Percentiles rank a stretch among this genome's conserved stretches.
Conservation (phyloP, 345 rosid species). For the Syzygium aqueum region DNA sequence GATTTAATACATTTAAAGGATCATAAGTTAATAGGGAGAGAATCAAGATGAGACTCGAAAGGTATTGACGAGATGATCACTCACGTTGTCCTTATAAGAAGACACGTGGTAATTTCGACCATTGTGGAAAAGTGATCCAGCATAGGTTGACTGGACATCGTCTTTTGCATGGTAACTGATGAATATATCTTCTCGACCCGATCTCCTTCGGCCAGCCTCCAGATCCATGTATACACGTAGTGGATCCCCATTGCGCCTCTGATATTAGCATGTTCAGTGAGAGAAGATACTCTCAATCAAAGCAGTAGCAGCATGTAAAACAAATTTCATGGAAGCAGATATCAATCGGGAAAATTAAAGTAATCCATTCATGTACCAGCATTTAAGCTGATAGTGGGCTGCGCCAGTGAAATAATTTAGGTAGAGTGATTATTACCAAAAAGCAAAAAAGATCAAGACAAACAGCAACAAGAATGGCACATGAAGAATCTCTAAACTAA, state of each 20-base stretch:
- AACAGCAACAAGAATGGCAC: no score
- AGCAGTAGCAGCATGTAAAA: neutral
- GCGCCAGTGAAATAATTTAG: no score
- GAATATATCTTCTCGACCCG: slow-evolving; percentile 77
- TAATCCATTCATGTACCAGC: neutral
- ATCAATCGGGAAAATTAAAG: neutral
- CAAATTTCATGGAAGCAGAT: neutral
- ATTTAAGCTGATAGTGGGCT: no score
- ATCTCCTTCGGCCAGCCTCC: slow-evolving; percentile 72
- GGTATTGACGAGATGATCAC: neutral
- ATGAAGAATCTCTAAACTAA: no score
- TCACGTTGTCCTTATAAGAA: slow-evolving; percentile 54
- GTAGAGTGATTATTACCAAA: no score
- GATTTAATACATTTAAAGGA: neutral
- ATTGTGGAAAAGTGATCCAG: slow-evolving; percentile 80
- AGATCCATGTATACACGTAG: slow-evolving; percentile 93
- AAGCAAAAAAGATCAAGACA: no score
- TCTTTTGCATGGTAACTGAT: slow-evolving; percentile 87
- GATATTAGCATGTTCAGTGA: neutral
- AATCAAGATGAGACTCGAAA: neutral
- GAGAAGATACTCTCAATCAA: neutral
- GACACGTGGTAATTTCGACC: slow-evolving; percentile 76
- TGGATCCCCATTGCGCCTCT: slow-evolving; percentile 78
- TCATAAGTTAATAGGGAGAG: neutral
- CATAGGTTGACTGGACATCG: slow-evolving; percentile 81